A percentile compares a stretch with the other conserved stretches of the same genome.
These are phyloP conservation scores for Leptographium procerum DNA, from an alignment of 2,329 filamentous ascomycete species.

Conservation along the genomic window DNA sequence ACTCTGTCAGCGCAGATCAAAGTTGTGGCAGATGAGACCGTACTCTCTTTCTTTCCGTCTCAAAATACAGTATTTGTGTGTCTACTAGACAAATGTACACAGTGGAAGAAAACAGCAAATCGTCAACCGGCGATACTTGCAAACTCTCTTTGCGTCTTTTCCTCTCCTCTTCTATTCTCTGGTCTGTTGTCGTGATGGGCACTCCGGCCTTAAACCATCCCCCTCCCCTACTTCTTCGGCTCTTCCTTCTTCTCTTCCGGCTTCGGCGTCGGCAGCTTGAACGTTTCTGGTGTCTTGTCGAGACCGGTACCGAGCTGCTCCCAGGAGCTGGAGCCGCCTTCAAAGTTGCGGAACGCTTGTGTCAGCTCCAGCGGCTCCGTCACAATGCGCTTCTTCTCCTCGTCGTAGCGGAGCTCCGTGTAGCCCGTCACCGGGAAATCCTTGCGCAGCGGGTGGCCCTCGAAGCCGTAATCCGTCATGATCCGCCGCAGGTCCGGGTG, in stretches of 20 bases:
- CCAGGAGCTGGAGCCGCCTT: conserved; percentile 68
- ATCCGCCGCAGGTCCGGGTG: conserved; percentile 94
- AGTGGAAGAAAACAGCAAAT: neutral
- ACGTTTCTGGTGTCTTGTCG: conserved; percentile 71
- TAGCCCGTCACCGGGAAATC: conserved; percentile 97
- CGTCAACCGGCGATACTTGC: neutral
- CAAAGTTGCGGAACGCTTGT: conserved; percentile 97
- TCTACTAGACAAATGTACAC: neutral
- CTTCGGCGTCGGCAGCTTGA: conserved; percentile 92
- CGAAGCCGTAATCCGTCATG: conserved; percentile 99
- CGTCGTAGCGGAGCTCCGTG: conserved; percentile 94
- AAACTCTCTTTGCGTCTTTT: neutral
- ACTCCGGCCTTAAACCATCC: neutral
- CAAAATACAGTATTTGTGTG: neutral
- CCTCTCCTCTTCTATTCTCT: neutral
- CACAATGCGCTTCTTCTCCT: conserved; percentile 98
- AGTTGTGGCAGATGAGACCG: neutral
- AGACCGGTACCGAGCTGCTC: conserved; percentile 57
- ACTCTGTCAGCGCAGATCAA: neutral
- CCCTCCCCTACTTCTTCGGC: conserved; percentile 65
- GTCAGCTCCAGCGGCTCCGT: conserved; percentile 96
- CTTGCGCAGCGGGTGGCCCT: conserved; percentile 93
- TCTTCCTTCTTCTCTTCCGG: conserved; percentile 86
- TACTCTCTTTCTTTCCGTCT: neutral
- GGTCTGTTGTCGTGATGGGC: neutral